Base-by-base conservation (phyloP, 306 rosid species). In the Sicyos edulis region DNA sequence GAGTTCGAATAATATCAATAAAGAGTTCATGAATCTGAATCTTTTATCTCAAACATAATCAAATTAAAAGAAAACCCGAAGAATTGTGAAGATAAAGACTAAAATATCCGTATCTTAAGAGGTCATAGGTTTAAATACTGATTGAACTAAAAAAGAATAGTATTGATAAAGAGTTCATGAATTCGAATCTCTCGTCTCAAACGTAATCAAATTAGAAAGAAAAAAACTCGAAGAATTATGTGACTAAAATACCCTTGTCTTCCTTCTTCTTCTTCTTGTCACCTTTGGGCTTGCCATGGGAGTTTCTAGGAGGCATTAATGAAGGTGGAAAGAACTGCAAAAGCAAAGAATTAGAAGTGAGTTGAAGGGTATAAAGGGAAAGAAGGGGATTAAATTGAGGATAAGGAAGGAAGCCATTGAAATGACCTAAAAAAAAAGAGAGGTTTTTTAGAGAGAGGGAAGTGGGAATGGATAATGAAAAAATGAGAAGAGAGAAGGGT, bases 241-340 rank as follows among this genome's bases (percentile, higher is more conserved):
- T 6, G 58, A 77, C 0, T 21, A 17, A 1, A 40, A 8, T 83
- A 88, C 96, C 88, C 83, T 90, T 90, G 17, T 88, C 96, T 75
- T 92, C 96, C 79, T 92, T 90, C 92, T 88, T 92, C 92, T 90
- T 92, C 90, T 88, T 92, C 71, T 92, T 67, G 0, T 67, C 96
- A 15, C 86, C 96, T 76, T 82, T 92, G 37, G 86, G 84, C 86
- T 86, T 92, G 76, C 95, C 96, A 47, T 95, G 93, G 69, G 63
- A 88, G 92, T 86, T 85, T 75, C 92, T 90, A 12, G 96, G 98
- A 42, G 96, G 89, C 98, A 92, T 92, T 88, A 26, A 2, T 6
- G 14, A 5, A 37, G 42, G 7, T 55, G 2, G 5, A 12, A 12
- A 13, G 6, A 52, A 52, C 55, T 52, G 55, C 19, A 52, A 52